A percentile compares a stretch with the other conserved stretches of the same genome.
Evolutionary conservation across 768 basidiomycete genomes (phyloP).

Genomic region (Leccinum boreale): DNA sequence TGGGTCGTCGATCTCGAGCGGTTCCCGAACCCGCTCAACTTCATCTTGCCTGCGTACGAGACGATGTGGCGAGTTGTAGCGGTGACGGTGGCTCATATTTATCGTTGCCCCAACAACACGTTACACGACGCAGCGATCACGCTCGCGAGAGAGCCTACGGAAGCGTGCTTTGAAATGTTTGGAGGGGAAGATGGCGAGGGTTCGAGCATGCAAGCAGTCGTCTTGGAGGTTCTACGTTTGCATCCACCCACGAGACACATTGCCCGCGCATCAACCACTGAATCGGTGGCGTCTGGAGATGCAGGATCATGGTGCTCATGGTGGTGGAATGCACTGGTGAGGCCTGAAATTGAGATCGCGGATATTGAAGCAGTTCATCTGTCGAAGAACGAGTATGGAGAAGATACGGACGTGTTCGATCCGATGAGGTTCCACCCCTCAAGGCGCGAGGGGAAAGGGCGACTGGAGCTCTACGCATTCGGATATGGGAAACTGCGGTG

Average conservation of each 20-base stretch:
- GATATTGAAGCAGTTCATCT: constrained; percentile 22
- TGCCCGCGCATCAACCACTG: constrained; percentile 7
- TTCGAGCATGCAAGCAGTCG: constrained; percentile 23
- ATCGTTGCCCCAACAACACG: constrained; percentile 23
- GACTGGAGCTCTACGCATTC: constrained; percentile 39
- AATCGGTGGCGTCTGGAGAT: not conserved
- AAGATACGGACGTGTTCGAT: constrained; percentile 41
- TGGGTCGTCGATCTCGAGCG: constrained; percentile 36
- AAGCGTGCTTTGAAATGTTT: constrained; percentile 17
- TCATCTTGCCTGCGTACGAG: constrained; percentile 60
- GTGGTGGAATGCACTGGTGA: constrained; percentile 14
- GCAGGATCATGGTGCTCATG: not conserved
- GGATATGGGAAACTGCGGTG: constrained; percentile 40
- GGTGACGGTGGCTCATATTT: constrained; percentile 34
- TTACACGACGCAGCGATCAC: constrained; percentile 23
- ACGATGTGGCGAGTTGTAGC: constrained; percentile 65
- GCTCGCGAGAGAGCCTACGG: constrained; percentile 23
- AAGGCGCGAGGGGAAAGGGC: constrained; percentile 6
- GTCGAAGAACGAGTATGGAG: constrained; percentile 20
- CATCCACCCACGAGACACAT: constrained; percentile 28
- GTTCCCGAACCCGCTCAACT: constrained; percentile 42
- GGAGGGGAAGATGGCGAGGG: constrained; percentile 5
- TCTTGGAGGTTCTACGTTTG: constrained; percentile 28
- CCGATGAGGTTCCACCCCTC: constrained; percentile 40
- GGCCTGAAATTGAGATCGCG: constrained; percentile 18